Evolutionary conservation across 176 grass and related monocot species (phyloP), one percentile per base, ranked within the genome.

Genomic region (Avena atlantica): DNA sequence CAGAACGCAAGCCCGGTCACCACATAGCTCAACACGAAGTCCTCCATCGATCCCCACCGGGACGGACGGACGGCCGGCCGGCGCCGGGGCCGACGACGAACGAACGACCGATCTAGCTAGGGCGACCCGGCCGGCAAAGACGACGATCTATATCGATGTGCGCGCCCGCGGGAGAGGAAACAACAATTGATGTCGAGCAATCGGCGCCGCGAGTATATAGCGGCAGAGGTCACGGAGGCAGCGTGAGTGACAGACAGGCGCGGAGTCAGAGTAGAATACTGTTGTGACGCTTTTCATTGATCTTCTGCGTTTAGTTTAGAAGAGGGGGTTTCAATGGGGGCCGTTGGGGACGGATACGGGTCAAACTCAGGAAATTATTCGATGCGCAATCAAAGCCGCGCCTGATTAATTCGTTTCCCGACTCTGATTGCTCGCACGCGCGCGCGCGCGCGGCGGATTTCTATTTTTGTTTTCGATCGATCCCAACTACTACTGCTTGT

Each of bases 1-100:
- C 93, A 94, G 63, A 92, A 85, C 29, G 50, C 81, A 49, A 90
- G 78, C 20, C 90, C 89, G 16, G 89, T 87, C 66, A 56, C 57
- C 62, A 87, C 85, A 77, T 87, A 92, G 40, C 85, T 70, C 58
- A 72, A 58, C 48, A 91, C 36, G 50, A 36, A 56, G 63, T 76
- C 73, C 74, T 88, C 89, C 92, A 86, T 83, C 53, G 47, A 60
- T 60, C 58, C 56, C 12, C 51, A 42, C 86, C 82, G 58, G 37
- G 3, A 2, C 51, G 47, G 71, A 12, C n/a, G 44, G 70, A n/a
- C 71, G 37, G 8, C 1, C 63, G 23, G 71, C 21, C 21, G 44
- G 70, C 71, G 71, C n/a, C 45, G 42, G 0, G 40, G 63, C 25
- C 63, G 63, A 66, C 61, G 61, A 27, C 25, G n/a, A 48, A 74